Evolutionary conservation across 257 asterid genomes (phyloP).

Genomic region (Osmanthus fragrans): DNA sequence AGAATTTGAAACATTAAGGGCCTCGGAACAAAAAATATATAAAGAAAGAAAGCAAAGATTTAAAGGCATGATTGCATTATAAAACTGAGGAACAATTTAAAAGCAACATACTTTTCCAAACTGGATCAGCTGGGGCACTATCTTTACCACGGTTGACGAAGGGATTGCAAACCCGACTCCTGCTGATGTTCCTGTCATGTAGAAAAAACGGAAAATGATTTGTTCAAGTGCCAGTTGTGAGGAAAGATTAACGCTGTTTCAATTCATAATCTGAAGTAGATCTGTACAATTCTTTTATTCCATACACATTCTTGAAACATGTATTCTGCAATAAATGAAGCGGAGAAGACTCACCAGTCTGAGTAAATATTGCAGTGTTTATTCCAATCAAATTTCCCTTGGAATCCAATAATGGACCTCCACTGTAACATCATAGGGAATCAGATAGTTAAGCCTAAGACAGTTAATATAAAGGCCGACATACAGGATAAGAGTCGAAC

Average conservation of each 20-base stretch:
- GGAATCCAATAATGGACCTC: conserved; percentile 93
- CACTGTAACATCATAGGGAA: conserved; percentile 51
- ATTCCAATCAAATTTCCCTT: conserved; percentile 89
- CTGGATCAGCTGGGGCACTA: conserved; percentile 92
- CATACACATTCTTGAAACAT: conserved; percentile 1
- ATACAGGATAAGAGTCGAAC: conserved; percentile 31
- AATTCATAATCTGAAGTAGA: background rate
- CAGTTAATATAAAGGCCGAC: background rate
- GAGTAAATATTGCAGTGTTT: conserved; percentile 96
- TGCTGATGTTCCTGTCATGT: conserved; percentile 84
- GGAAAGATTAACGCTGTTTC: background rate
- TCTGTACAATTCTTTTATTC: background rate
- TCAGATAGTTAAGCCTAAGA: background rate
- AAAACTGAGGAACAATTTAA: background rate
- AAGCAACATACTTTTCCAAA: conserved; percentile 64
- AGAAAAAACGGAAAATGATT: background rate
- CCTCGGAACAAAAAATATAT: background rate
- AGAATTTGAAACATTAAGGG: background rate
- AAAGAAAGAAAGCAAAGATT: background rate
- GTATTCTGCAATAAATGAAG: conserved; percentile 8
- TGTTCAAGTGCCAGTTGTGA: background rate
- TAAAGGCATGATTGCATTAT: background rate
- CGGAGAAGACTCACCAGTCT: conserved; percentile 54
- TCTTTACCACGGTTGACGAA: conserved; percentile 79
- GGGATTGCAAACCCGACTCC: conserved; percentile 98